Evolutionary conservation across 805 yeast genomes (phyloP).

Genomic region (Isabelozyma gotoi): DNA sequence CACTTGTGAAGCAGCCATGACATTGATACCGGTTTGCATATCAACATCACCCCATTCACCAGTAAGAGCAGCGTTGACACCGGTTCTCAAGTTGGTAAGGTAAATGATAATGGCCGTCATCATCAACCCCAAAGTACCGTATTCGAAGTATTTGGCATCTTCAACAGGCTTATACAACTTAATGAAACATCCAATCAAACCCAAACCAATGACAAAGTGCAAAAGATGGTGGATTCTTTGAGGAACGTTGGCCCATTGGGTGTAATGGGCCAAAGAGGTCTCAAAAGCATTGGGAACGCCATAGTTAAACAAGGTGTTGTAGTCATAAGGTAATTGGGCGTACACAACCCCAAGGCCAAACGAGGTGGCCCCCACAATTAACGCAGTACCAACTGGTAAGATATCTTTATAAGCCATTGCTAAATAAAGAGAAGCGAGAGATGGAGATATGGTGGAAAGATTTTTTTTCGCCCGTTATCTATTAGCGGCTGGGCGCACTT

Average conservation of each 20-base stretch:
- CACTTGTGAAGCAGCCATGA: constrained; percentile 84
- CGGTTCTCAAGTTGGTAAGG: constrained; percentile 81
- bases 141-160: constrained; percentile 85
- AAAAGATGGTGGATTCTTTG: constrained; percentile 55
- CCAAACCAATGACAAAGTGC: constrained; percentile 61
- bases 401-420: constrained; percentile 39
- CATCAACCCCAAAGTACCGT: constrained; percentile 74
- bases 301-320: constrained; percentile 67
- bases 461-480: background rate
- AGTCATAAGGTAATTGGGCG: constrained; percentile 81
- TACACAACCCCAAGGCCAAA: constrained; percentile 80
- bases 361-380: constrained; percentile 56
- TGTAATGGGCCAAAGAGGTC: constrained; percentile 70
- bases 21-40: constrained; percentile 80
- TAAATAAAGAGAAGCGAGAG: background rate
- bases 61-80: constrained; percentile 62
- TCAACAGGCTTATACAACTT: constrained; percentile 86
- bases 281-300: constrained; percentile 50
- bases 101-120: constrained; percentile 76
- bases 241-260: constrained; percentile 69
- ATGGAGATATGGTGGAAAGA: background rate
- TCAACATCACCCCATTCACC: constrained; percentile 96
- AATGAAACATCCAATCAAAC: constrained; percentile 68
- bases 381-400: constrained; percentile 44
- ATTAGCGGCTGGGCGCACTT: too few relatives aligned